These are phyloP conservation scores for Pseudocercospora musae DNA, from an alignment of 2,329 filamentous ascomycete genomes.

Conservation along the genomic window DNA sequence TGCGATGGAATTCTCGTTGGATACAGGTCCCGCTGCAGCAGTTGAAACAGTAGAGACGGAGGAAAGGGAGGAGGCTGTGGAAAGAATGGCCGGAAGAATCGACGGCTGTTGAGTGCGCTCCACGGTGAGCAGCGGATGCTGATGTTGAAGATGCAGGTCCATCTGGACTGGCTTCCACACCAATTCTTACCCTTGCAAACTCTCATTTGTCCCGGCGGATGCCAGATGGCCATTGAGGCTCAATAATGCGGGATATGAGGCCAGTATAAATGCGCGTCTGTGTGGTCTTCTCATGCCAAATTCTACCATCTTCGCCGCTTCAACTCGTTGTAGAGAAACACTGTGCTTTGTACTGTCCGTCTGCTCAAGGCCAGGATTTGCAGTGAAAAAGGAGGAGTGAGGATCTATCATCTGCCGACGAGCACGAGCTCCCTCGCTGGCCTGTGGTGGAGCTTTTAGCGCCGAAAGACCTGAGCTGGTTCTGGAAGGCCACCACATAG, in stretches of 20 bases:
- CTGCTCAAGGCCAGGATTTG: neutral
- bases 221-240: neutral
- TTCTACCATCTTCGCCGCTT: neutral
- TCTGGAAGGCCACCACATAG: constrained; percentile 3
- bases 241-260: no score
- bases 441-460: neutral
- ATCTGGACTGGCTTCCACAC: constrained; percentile 14
- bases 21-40: neutral
- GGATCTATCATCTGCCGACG: constrained; percentile 1
- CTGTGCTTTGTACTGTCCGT: neutral
- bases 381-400: neutral
- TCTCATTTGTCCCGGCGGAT: constrained; percentile 12
- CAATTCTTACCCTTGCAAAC: constrained; percentile 13
- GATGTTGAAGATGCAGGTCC: constrained; percentile 5
- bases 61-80: neutral
- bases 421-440: neutral
- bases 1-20: neutral
- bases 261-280: neutral
- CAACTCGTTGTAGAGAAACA: neutral
- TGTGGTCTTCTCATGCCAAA: neutral
- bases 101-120: constrained; percentile 3
- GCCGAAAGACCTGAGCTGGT: neutral
- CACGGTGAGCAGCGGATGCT: constrained; percentile 1
- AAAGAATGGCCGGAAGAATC: constrained; percentile 2
- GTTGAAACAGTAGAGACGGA: neutral